These are phyloP conservation scores for Erysimum cheiranthoides DNA, from an alignment of 345 rosid genomes.

Conservation along the genomic window DNA sequence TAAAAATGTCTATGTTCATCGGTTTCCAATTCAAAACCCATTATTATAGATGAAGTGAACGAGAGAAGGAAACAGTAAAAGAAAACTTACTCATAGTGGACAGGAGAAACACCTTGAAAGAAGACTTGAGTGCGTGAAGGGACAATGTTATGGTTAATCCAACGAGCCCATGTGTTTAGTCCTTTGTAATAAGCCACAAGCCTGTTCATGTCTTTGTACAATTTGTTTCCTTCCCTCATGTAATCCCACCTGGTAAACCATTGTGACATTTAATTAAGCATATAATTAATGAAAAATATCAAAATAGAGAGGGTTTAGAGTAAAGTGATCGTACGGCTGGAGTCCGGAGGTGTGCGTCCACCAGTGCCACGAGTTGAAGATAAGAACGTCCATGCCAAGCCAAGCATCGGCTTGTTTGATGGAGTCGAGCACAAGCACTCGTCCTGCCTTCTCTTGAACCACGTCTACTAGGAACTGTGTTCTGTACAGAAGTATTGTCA, in stretches of 20 bases:
- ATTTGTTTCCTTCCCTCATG: slow-evolving; percentile 63
- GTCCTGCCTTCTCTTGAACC: slow-evolving; percentile 53
- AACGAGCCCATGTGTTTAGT: slow-evolving; percentile 91
- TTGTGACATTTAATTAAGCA: slow-evolving; percentile 8
- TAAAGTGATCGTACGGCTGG: slow-evolving; percentile 61
- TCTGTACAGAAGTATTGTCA: slow-evolving; percentile 58
- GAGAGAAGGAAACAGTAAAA: background rate
- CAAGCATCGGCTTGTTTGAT: slow-evolving; percentile 67
- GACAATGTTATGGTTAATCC: slow-evolving; percentile 70
- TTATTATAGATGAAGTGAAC: background rate
- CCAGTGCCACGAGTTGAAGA: slow-evolving; percentile 98
- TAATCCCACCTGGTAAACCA: slow-evolving; percentile 68
- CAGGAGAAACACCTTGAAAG: slow-evolving; percentile 87
- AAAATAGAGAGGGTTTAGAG: background rate
- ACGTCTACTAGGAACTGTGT: slow-evolving; percentile 75
- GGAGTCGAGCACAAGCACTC: slow-evolving; percentile 74
- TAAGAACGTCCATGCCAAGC: slow-evolving; percentile 83
- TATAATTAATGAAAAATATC: background rate
- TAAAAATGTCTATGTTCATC: background rate
- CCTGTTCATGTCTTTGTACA: slow-evolving; percentile 86
- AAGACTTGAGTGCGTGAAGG: slow-evolving; percentile 76
- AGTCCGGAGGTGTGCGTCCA: slow-evolving; percentile 78
- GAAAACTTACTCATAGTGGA: slow-evolving; percentile 80
- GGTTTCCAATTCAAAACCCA: background rate
- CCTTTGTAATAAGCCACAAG: slow-evolving; percentile 83